phyloP scores from a whole-genome alignment of 345 rosid genomes.

The Melaleuca quinquenervia region DNA sequence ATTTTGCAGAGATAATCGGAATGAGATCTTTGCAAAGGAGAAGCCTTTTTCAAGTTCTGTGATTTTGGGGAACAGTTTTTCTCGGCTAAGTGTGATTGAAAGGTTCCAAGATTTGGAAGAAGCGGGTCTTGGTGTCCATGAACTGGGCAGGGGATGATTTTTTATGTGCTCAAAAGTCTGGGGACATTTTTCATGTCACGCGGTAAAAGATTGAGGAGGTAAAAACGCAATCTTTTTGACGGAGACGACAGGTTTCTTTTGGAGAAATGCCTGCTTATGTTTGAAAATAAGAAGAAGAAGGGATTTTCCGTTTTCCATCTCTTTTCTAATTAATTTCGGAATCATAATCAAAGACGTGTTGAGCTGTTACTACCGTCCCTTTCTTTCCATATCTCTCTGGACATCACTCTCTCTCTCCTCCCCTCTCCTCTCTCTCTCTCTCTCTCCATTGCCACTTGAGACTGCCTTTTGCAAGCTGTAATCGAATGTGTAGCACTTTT shows the following conservation, averaged over 20 bases:
- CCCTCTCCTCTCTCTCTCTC: background rate
- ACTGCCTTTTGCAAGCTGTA: slow-evolving; percentile 33
- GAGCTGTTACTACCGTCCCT: slow-evolving; percentile 49
- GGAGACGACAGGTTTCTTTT: background rate
- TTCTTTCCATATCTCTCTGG: background rate
- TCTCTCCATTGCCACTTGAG: background rate
- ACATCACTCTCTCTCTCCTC: slow-evolving; percentile 1
- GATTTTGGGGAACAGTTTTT: background rate
- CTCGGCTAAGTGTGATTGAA: background rate
- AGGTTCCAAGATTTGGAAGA: background rate
- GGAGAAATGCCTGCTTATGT: background rate
- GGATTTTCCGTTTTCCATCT: background rate
- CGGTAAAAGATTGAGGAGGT: background rate
- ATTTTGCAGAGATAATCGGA: background rate
- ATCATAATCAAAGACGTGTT: slow-evolving; percentile 41
- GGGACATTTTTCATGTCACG: background rate
- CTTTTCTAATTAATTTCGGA: background rate
- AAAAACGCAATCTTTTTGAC: background rate
- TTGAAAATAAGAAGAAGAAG: too few species aligned
- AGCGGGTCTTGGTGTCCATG: background rate
- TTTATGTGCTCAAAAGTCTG: background rate
- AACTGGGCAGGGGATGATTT: background rate
- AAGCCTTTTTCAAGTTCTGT: background rate
- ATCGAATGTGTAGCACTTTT: slow-evolving; percentile 15
- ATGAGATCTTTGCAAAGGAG: background rate